Base-by-base conservation (phyloP, 768 basidiomycete genomes). In the Polyporus arcularius region DNA sequence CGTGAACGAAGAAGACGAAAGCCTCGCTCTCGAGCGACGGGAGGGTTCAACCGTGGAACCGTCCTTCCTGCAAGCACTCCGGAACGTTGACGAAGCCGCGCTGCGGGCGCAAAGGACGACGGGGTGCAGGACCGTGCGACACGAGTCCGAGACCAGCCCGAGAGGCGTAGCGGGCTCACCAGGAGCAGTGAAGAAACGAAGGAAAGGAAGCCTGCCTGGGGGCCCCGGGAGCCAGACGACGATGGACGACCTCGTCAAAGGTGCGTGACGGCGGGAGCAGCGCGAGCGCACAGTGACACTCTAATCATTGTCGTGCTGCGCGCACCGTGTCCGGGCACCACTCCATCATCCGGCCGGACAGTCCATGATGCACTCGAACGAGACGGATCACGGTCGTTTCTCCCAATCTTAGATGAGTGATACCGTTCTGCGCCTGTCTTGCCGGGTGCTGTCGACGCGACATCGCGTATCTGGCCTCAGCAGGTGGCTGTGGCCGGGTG, bases 71-170 rank as follows among this genome's bases (percentile, higher is more conserved):
- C 15, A 10, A 50, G 42, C 48, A 55, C 35, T 43, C 50, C 54
- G 35, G 35, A 35, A 51, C 54, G 41, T 54, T 55, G 53, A 55
- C 54, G 32, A 48, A 38, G 51, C 55, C 60, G 51, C 55, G 53
- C 53, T 50, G 28, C 18, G 30, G 47, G 39, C 18, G 21, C 28
- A 43, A 26, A 41, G 42, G 30, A 38, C 40, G 39, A 40, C 21
- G 5, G 46, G 26, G 18, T 31, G 15, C 21, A 28, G 26, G 57
- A 35, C 53, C 39, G 53, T 43, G 47, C 38, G 32, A 48, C 38
- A 51, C 62, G 57, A 31, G 53, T 52, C 54, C 42, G 54, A 63
- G 62, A 59, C 62, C 62, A 58, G 62, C 62, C 62, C 62, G 58
- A 63, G 53, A 53, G 55, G 47, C 49, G 55, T 56, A 63, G 51